Conservation (phyloP, 441 rosid genomes). For the Breynia disticha region DNA sequence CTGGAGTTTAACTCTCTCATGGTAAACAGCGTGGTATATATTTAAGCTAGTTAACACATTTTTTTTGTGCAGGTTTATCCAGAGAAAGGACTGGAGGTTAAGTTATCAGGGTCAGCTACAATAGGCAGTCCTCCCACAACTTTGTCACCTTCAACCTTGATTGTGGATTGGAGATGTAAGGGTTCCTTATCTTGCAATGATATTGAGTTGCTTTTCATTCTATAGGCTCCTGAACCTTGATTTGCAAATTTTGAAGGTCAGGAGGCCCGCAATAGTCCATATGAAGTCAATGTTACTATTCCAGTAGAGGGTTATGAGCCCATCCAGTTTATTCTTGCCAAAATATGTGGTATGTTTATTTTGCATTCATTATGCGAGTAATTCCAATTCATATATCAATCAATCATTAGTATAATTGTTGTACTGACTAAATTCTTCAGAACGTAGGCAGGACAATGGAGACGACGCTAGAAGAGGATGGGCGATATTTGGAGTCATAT, state of each 20-base stretch:
- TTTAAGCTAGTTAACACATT: no score
- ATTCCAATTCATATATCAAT: no score
- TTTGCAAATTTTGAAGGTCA: slow-evolving; percentile 43
- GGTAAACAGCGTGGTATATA: no score
- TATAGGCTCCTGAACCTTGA: slow-evolving; percentile 13
- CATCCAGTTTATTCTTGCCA: slow-evolving; percentile 67
- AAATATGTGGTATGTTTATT: slow-evolving; percentile 66
- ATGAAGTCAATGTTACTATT: slow-evolving; percentile 63
- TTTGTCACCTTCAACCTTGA: slow-evolving; percentile 62
- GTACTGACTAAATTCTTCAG: slow-evolving; percentile 32
- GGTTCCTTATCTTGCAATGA: slow-evolving; percentile 7
- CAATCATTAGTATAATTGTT: neutral
- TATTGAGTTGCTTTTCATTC: slow-evolving; percentile 3
- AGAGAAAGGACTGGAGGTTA: slow-evolving; percentile 55
- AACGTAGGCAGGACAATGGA: slow-evolving; percentile 40
- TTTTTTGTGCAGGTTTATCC: slow-evolving; percentile 50
- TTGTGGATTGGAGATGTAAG: slow-evolving; percentile 81
- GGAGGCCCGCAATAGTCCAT: slow-evolving; percentile 43
- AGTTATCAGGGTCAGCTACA: slow-evolving; percentile 57
- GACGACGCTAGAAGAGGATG: slow-evolving; percentile 65
- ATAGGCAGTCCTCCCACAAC: slow-evolving; percentile 71
- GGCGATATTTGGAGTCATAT: slow-evolving; percentile 81
- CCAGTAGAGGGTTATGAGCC: slow-evolving; percentile 84
- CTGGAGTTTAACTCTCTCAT: no score
- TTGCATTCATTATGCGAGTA: neutral